Evolutionary conservation across 345 rosid species (phyloP).

Genomic region (Ailanthus altissimus): DNA sequence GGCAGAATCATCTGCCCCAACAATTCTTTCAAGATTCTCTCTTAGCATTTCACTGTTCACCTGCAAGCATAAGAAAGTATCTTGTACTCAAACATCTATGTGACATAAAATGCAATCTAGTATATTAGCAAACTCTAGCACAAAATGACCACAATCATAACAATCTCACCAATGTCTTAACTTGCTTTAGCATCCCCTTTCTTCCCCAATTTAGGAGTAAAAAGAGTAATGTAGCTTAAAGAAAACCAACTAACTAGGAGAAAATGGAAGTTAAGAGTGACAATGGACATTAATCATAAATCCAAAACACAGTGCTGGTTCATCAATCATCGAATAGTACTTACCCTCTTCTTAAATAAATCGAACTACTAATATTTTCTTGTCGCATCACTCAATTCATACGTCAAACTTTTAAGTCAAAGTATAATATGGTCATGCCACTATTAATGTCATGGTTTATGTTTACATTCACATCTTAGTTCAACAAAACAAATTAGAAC

Average conservation of each 20-base stretch:
- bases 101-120: background rate
- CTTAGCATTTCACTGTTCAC: constrained; percentile 54
- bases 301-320: background rate
- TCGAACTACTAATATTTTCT: background rate
- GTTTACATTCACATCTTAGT: background rate
- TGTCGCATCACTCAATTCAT: background rate
- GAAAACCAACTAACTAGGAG: background rate
- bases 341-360: background rate
- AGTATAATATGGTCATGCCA: too few relatives aligned
- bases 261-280: background rate
- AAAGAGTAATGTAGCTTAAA: background rate
- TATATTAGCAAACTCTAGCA: background rate
- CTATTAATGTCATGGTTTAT: background rate
- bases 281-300: background rate
- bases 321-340: background rate
- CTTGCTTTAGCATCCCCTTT: background rate
- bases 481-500: background rate
- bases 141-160: too few relatives aligned
- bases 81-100: background rate
- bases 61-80: constrained; percentile 31
- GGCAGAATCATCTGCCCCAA: constrained; percentile 83
- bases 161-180: background rate
- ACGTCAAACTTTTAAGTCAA: background rate
- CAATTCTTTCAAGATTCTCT: constrained; percentile 86
- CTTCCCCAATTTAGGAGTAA: background rate